Percentiles rank a stretch among this genome's conserved stretches.
phyloP scores from a whole-genome alignment of 495 filamentous ascomycete species.

The Pyrenopolyporus hunteri region DNA sequence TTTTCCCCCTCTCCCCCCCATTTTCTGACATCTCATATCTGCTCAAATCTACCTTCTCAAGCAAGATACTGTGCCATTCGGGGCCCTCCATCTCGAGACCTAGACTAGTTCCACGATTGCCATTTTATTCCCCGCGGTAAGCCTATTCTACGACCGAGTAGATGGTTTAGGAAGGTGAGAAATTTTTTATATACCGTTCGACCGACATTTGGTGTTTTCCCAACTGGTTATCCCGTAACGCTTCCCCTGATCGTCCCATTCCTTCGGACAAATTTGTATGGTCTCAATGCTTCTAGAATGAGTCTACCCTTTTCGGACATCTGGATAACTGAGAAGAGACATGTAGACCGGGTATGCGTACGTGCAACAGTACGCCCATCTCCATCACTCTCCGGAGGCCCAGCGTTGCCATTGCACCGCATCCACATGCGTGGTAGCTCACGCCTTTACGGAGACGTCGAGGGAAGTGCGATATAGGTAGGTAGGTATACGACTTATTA shows the following conservation, averaged over 20 bases:
- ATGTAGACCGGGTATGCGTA: background rate
- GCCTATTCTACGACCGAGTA: constrained; percentile 32
- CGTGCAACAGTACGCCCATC: constrained; percentile 3
- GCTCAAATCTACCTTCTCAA: constrained; percentile 19
- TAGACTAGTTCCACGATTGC: constrained; percentile 12
- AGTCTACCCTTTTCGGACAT: constrained; percentile 14
- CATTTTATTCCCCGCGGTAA: constrained; percentile 26
- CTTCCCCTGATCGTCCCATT: constrained; percentile 37
- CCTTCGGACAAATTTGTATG: constrained; percentile 25
- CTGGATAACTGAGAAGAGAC: too few species aligned
- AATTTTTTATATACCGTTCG: constrained; percentile 25
- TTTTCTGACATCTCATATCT: constrained; percentile 36
- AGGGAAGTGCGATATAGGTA: background rate
- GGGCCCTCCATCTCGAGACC: constrained; percentile 17
- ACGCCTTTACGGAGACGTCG: constrained; percentile 28
- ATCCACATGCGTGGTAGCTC: constrained; percentile 35
- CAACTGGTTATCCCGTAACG: constrained; percentile 20
- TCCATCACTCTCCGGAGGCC: constrained; percentile 11
- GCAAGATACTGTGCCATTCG: constrained; percentile 36
- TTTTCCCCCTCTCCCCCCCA: background rate
- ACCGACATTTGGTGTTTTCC: constrained; percentile 23
- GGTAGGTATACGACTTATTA: constrained; percentile 12
- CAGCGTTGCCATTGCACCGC: constrained; percentile 33
- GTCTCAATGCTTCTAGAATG: constrained; percentile 39
- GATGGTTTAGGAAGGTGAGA: constrained; percentile 36